Evolutionary conservation across 1,284 basidiomycete genomes (phyloP).

Genomic region (Sutorius eximius): DNA sequence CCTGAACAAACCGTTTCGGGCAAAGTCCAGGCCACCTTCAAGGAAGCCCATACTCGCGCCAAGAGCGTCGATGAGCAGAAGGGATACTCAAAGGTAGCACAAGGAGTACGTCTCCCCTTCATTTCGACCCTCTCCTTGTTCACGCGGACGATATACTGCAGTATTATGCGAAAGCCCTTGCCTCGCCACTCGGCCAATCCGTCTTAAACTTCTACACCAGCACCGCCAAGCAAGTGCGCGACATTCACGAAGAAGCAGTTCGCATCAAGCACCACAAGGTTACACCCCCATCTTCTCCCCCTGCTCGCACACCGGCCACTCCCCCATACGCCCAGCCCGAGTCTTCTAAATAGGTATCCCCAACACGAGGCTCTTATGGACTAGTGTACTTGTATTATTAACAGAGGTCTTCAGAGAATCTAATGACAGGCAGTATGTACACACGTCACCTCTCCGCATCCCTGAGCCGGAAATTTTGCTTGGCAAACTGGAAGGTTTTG

Average conservation of each 20-base stretch:
- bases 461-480: background rate
- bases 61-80: constrained; percentile 79
- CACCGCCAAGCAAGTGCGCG: constrained; percentile 77
- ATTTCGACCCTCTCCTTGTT: background rate
- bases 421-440: background rate
- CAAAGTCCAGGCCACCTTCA: constrained; percentile 66
- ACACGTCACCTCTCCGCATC: background rate
- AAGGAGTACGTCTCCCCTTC: constrained; percentile 48
- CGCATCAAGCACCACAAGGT: constrained; percentile 69
- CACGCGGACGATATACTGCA: constrained; percentile 28
- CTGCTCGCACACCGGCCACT: constrained; percentile 13
- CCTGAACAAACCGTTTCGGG: constrained; percentile 73
- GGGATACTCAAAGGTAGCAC: constrained; percentile 68
- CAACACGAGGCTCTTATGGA: background rate
- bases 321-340: constrained; percentile 10
- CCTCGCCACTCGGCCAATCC: constrained; percentile 76
- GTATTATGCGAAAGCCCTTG: constrained; percentile 80
- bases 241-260: constrained; percentile 87
- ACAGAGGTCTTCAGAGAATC: background rate
- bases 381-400: constrained; percentile 15
- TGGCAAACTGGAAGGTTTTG: background rate
- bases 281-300: constrained; percentile 13
- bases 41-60: constrained; percentile 61
- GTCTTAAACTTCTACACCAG: constrained; percentile 75
- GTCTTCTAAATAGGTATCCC: constrained; percentile 7